A percentile compares a stretch with the other conserved stretches of the same genome.
Conservation (phyloP, 202 grass and related monocot species). For the Cymbopogon flexuosus region DNA sequence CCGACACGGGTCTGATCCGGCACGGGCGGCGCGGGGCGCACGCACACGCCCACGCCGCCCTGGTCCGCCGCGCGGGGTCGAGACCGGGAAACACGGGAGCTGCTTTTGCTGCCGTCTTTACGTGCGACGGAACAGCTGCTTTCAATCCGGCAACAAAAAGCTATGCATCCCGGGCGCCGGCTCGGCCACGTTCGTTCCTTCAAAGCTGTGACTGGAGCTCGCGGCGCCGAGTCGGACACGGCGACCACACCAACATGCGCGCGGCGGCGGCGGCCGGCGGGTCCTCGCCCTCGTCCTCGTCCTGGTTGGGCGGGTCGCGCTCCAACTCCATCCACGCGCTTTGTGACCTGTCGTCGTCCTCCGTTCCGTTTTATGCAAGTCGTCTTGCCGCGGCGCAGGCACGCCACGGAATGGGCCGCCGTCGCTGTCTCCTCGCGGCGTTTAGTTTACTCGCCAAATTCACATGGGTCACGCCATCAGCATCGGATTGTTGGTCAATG, state of each 20-base stretch:
- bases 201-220: not conserved
- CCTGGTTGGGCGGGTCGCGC: not conserved
- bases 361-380: not conserved
- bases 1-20: conserved; percentile 20
- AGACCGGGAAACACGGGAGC: conserved; percentile 48
- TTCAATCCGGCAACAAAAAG: not conserved
- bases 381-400: not conserved
- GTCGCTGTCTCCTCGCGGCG: conserved; percentile 26
- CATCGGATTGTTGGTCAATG: not conserved
- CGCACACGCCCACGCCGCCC: not conserved
- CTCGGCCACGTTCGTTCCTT: not conserved
- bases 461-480: not conserved
- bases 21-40: not conserved
- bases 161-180: not conserved
- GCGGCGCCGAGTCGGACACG: not conserved
- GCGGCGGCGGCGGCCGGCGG: no score
- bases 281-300: no score
- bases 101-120: conserved; percentile 28
- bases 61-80: conserved; percentile 29
- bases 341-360: not conserved
- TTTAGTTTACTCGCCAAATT: not conserved
- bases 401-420: not conserved
- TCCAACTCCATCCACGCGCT: not conserved
- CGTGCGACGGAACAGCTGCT: conserved; percentile 23
- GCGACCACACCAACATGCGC: not conserved